Evolutionary conservation across 1,139 yeast genomes (phyloP).

Genomic region (Saccharomyces hybrid): DNA sequence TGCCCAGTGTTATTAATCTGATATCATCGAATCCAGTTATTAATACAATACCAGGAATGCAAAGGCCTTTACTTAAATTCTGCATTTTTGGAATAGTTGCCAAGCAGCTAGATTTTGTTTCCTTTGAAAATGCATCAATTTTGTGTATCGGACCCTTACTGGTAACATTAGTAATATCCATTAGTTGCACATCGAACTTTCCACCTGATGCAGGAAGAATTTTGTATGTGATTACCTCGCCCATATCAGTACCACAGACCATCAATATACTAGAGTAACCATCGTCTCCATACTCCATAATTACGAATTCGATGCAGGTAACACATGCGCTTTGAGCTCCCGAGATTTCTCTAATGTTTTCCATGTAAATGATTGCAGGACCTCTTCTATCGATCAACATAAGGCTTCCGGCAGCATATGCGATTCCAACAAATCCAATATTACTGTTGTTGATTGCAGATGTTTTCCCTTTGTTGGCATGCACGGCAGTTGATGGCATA

Average conservation of each 20-base stretch:
- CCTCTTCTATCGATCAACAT: conserved; percentile 79
- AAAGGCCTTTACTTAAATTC: conserved; percentile 54
- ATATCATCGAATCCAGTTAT: conserved; percentile 56
- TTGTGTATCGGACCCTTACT: conserved; percentile 43
- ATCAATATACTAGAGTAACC: conserved; percentile 67
- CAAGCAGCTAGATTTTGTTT: conserved; percentile 52
- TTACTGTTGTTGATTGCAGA: conserved; percentile 62
- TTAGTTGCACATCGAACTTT: conserved; percentile 54
- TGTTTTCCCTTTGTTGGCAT: conserved; percentile 41
- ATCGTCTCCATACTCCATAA: conserved; percentile 54
- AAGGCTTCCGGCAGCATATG: conserved; percentile 67
- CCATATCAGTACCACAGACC: conserved; percentile 72
- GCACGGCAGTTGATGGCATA: conserved; percentile 57
- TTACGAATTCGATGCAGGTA: conserved; percentile 65
- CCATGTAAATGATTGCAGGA: conserved; percentile 67
- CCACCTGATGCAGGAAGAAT: conserved; percentile 64
- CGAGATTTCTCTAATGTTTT: conserved; percentile 30
- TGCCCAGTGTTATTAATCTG: conserved; percentile 56
- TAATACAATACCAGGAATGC: conserved; percentile 56
- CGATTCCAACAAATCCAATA: conserved; percentile 81
- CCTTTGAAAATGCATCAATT: conserved; percentile 52
- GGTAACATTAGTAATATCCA: conserved; percentile 44
- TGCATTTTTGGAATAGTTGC: conserved; percentile 58
- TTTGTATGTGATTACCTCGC: conserved; percentile 63
- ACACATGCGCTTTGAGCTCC: conserved; percentile 33